Evolutionary conservation across 139 green algal genomes (phyloP), one percentile per base, ranked within the genome.

Genomic region (Spirogloea muscicola): DNA sequence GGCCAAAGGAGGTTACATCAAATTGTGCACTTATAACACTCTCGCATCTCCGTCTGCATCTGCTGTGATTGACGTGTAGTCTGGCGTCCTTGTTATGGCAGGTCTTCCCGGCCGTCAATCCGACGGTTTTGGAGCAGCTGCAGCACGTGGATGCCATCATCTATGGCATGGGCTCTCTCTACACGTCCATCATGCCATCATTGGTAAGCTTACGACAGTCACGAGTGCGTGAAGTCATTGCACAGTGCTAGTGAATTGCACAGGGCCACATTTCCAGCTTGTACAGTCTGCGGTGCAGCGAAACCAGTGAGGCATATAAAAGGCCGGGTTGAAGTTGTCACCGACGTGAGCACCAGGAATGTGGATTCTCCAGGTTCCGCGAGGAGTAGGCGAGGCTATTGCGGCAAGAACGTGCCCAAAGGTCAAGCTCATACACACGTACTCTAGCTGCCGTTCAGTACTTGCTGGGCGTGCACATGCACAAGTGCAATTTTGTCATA

Each of bases 161-260:
- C 2, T 99, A 96, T 63, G 95, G 90, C 81, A 97, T 98, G 87
- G 95, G 95, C 46, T 96, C 90, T 0, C 86, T 99, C 1, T 98
- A 97, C 87, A 99, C 95, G 36, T 93, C 84, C 81, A 94, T 99
- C 74, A 91, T 86, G 72, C 94, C 95, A 21, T 90, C 84, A 29
- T 82, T 99, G 27, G 86, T 93, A 16, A 73, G 44, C n/a, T n/a
- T n/a, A n/a, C n/a, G n/a, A n/a, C n/a, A n/a, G n/a, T n/a, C n/a
- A n/a, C n/a, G n/a, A n/a, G n/a, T n/a, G n/a, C n/a, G n/a, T n/a
- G n/a, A n/a, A n/a, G n/a, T n/a, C n/a, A n/a, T n/a, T n/a, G n/a
- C n/a, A n/a, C n/a, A n/a, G n/a, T n/a, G n/a, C n/a, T n/a, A n/a
- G n/a, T n/a, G n/a, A n/a, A n/a, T n/a, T n/a, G n/a, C 44, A 52